phyloP scores from a whole-genome alignment of 1,284 basidiomycete genomes.

The Pseudozyma hubeiensis region DNA sequence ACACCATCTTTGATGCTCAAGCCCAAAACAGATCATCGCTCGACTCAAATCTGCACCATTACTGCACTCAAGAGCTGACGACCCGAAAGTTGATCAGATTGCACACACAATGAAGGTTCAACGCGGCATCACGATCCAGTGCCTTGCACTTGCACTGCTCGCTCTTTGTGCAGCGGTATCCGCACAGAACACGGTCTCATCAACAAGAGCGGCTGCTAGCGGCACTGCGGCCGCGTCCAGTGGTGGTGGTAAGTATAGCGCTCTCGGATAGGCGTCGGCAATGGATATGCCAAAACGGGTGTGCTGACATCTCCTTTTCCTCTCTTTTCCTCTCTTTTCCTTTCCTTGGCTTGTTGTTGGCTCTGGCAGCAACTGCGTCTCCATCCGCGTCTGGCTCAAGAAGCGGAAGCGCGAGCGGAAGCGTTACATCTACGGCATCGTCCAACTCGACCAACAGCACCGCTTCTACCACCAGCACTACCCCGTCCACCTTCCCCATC shows the following conservation, averaged over 20 bases:
- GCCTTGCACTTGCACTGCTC: constrained; percentile 30
- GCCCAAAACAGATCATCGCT: too few species aligned
- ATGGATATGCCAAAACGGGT: not conserved
- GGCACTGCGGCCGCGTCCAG: constrained; percentile 20
- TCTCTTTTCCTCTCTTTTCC: not conserved
- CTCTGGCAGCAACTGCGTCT: constrained; percentile 12
- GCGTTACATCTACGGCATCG: constrained; percentile 8
- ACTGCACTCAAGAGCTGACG: too few species aligned
- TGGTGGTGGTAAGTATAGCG: constrained; percentile 20
- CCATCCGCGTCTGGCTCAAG: constrained; percentile 24
- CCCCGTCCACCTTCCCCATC: constrained; percentile 47
- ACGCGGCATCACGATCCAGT: constrained; percentile 16
- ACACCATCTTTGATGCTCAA: too few species aligned
- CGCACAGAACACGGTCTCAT: constrained; percentile 37
- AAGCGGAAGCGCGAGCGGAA: constrained; percentile 4
- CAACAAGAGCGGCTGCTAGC: constrained; percentile 23
- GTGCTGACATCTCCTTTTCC: not conserved
- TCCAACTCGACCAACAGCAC: constrained; percentile 22
- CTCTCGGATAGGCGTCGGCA: too few species aligned
- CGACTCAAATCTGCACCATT: too few species aligned
- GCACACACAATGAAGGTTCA: constrained; percentile 20
- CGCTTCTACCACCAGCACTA: constrained; percentile 34
- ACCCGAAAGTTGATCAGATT: not conserved
- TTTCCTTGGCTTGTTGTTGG: not conserved
- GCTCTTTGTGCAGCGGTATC: constrained; percentile 28